Evolutionary conservation across 495 filamentous ascomycete species (phyloP).

Genomic region (Cercophora sp.): DNA sequence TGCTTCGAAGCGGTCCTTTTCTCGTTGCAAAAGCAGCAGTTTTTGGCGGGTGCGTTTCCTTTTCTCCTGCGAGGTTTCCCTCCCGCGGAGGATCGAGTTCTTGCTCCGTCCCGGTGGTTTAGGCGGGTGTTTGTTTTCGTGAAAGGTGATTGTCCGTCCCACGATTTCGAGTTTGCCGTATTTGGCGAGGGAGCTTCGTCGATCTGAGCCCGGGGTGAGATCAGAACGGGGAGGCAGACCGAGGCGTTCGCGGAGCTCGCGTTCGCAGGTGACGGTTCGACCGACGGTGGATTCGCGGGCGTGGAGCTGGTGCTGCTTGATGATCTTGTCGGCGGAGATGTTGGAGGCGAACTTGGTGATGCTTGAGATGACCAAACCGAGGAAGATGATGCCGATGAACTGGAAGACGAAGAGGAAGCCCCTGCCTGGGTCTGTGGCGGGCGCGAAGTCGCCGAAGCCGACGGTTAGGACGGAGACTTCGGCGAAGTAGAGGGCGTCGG

Average conservation of each 20-base stretch:
- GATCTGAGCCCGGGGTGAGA: background rate
- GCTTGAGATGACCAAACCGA: conserved; percentile 71
- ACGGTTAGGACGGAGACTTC: conserved; percentile 67
- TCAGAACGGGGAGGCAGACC: conserved; percentile 32
- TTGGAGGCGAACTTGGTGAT: conserved; percentile 62
- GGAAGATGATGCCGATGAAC: conserved; percentile 67
- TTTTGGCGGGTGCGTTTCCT: conserved; percentile 52
- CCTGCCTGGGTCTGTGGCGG: conserved; percentile 45
- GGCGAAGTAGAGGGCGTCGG: conserved; percentile 68
- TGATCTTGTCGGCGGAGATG: conserved; percentile 61
- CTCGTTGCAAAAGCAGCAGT: conserved; percentile 46
- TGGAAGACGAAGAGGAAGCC: conserved; percentile 67
- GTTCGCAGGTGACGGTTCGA: conserved; percentile 47
- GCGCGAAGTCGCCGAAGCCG: conserved; percentile 60
- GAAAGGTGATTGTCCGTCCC: conserved; percentile 34
- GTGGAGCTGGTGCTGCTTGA: conserved; percentile 59
- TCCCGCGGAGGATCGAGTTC: conserved; percentile 36
- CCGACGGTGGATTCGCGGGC: conserved; percentile 54
- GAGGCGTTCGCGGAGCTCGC: conserved; percentile 38
- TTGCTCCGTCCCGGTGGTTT: conserved; percentile 13
- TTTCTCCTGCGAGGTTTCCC: conserved; percentile 50
- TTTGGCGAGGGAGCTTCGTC: conserved; percentile 27
- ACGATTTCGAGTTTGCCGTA: conserved; percentile 35
- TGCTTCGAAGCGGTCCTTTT: conserved; percentile 67
- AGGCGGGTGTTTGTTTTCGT: conserved; percentile 25